Evolutionary conservation across 306 rosid species (phyloP), one percentile per base, ranked within the genome.

Genomic region (Fagus crenata): DNA sequence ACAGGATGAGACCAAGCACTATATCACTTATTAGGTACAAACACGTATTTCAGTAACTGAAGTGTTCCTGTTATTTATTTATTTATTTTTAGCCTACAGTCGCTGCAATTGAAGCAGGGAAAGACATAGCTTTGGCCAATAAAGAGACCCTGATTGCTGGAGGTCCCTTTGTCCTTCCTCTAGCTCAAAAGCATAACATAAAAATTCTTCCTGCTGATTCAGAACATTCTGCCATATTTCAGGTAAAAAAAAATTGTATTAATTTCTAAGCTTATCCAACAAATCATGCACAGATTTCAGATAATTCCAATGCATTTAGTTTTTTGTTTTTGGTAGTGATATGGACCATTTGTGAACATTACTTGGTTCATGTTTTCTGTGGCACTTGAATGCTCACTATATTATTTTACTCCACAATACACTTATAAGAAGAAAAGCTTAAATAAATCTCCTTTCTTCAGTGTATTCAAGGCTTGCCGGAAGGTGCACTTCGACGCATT

Each of bases 141-240:
- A 95, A 95, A 85, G 99, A 95, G 87, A 95, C 99, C 67, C 80
- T 95, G 69, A 95, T 95, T 82, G 99, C 99, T 69, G 99, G 99
- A 78, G 99, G 99, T 78, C 97, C 99, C 72, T 95, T 95, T 83
- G 96, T 95, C 78, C 97, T 95, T 80, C 99, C 99, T 82, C 97
- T 95, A 73, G 99, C 99, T n/a, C 87, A 74, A 71, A 91, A 95
- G 88, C 97, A 95, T 79, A 91, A 91, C 22, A 88, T 95, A 46
- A 95, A 95, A 80, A 95, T 95, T 76, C 97, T 95, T 84, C 99
- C 99, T 17, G 99, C 99, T 53, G 99, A 95, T 89, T 95, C 99
- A 43, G 99, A 95, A 71, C 99, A 95, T 81, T 95, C 99, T 75
- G 99, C 99, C 53, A 92, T 95, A 80, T 95, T 95, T 86, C 99